Base-by-base conservation (phyloP, 768 basidiomycete species). In the Filobasidium floriforme region DNA sequence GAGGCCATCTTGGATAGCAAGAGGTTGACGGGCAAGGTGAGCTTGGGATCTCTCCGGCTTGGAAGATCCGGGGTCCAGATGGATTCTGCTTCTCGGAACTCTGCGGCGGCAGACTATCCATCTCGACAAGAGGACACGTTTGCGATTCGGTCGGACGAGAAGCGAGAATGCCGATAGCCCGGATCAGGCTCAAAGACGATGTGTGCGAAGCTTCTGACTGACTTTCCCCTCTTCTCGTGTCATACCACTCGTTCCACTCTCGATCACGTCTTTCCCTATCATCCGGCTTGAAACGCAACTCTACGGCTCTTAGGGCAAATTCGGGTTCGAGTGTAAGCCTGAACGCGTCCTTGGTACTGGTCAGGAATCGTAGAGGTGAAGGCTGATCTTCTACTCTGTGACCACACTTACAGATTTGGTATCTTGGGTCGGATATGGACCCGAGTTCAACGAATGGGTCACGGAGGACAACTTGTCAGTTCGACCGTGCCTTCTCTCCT, bases 391-490 rank as follows among this genome's bases (percentile, higher is more conserved):
- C 26, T 24, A 41, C 29, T 7, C 37, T 12, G 28, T 6, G 18
- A 3, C n/a, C n/a, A n/a, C 46, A 18, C 44, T 52, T 52, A 18
- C 61, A 77, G 75, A 73, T 64, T 69, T 75, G 40, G 74, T 78
- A 26, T 65, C 70, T 6, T 78, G 77, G 77, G 76, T 75, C 59
- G 76, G 75, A 2, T 78, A 78, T 57, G 75, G 75, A 51, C 69
- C 73, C 1, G 75, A 76, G 63, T 72, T 73, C 63, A 73, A 75
- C 60, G 73, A 75, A 11, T 78, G 76, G 75, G 76, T 76, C 51
- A 72, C 73, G 0, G 72, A 78, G 61, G 71, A 69, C 32, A 69
- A 78, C 62, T 71, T 78, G 77, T 78, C 49, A 62, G 75, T 69
- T n/a, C 29, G 19, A 51, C 12, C 41, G 19, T 29, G 3, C 12